Percentiles rank a stretch among this genome's conserved stretches.
Evolutionary conservation across 495 filamentous ascomycete species (phyloP).

Genomic region (Lichenothelia convexa): DNA sequence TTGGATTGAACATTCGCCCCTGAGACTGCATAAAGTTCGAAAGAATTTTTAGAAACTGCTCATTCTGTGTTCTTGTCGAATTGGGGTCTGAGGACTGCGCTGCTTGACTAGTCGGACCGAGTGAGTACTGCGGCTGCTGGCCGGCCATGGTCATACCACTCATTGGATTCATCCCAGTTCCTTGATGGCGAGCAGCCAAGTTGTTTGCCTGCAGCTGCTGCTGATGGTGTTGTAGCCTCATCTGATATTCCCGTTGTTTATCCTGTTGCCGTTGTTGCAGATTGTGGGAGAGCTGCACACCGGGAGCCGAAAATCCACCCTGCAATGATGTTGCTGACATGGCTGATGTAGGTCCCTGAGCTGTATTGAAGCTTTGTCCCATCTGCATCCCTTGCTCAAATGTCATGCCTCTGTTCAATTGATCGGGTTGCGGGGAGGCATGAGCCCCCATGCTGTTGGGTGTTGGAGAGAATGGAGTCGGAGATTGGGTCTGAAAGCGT

Average conservation of each 20-base stretch:
- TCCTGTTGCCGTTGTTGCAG: constrained; percentile 22
- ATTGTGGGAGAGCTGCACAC: constrained; percentile 31
- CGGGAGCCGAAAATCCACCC: constrained; percentile 18
- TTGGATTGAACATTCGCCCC: constrained; percentile 47
- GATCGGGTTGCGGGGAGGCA: constrained; percentile 62
- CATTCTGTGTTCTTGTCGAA: no score
- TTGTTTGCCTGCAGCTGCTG: constrained; percentile 24
- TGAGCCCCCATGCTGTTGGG: constrained; percentile 44
- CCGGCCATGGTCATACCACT: constrained; percentile 7
- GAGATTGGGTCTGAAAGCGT: constrained; percentile 75
- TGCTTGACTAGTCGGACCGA: no score
- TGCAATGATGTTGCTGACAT: constrained; percentile 26
- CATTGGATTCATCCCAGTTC: constrained; percentile 31
- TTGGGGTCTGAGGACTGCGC: no score
- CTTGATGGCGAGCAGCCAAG: constrained; percentile 13
- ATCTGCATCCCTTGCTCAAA: constrained; percentile 27
- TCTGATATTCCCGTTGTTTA: constrained; percentile 21
- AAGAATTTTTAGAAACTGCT: constrained; percentile 60
- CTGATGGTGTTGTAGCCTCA: constrained; percentile 41
- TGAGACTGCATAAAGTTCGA: constrained; percentile 43
- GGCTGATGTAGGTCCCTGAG: constrained; percentile 5
- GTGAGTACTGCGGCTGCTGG: no score
- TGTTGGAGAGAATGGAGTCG: constrained; percentile 62
- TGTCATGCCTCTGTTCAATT: constrained; percentile 51
- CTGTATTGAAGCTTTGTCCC: constrained; percentile 28